Evolutionary conservation across 78 protist species (phyloP).

Genomic region (Planoprotostelium fungivorum): DNA sequence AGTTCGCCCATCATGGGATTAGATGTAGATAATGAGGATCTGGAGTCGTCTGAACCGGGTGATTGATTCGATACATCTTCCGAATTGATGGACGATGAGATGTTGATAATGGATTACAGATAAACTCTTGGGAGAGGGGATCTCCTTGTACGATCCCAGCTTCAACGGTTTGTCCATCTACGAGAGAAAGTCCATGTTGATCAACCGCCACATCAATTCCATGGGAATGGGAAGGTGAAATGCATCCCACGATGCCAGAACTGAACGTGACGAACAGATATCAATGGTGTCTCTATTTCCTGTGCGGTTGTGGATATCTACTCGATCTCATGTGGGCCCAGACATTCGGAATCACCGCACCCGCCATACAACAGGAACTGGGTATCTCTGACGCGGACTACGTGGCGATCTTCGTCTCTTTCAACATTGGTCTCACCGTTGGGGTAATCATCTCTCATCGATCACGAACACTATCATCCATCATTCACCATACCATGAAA

Average conservation of each 20-base stretch:
- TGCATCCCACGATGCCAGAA: neutral
- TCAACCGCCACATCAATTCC: neutral
- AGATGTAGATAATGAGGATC: no score
- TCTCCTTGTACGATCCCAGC: neutral
- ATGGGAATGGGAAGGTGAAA: conserved; percentile 1
- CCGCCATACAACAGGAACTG: neutral
- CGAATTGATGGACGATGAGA: no score
- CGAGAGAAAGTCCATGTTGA: neutral
- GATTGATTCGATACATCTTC: no score
- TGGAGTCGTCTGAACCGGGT: no score
- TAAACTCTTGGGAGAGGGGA: neutral
- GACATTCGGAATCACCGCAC: neutral
- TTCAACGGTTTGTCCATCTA: neutral
- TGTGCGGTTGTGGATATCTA: neutral
- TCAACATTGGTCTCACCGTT: neutral
- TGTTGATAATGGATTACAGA: no score
- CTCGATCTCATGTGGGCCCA: neutral
- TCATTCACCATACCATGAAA: neutral
- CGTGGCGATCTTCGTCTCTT: neutral
- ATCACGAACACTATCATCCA: neutral
- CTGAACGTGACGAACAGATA: neutral
- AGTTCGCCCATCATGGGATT: no score
- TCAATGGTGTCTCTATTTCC: neutral
- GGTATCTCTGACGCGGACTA: neutral
- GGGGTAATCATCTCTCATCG: neutral